Evolutionary conservation across 2,329 filamentous ascomycete genomes (phyloP).

Genomic region (Diplodia sapinea): DNA sequence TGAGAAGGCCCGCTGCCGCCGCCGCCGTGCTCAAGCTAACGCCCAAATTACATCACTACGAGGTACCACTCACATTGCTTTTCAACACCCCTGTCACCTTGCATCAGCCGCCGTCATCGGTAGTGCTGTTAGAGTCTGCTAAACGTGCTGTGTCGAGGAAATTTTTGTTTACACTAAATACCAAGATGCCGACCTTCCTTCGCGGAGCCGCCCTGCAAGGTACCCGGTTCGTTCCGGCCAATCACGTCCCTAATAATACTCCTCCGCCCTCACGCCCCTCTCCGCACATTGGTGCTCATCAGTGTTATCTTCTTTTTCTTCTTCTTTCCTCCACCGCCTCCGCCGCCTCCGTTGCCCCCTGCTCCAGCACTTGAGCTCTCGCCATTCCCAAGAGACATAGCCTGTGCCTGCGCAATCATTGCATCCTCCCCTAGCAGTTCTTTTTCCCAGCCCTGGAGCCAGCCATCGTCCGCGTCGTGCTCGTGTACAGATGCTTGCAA

Average conservation of each 20-base stretch:
- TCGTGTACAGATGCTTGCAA: conserved; percentile 52
- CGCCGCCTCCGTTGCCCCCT: conserved; percentile 36
- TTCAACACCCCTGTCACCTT: not conserved
- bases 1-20: conserved; percentile 9
- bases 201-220: conserved; percentile 28
- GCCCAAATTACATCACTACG: conserved; percentile 18
- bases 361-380: conserved; percentile 41
- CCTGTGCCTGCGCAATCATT: conserved; percentile 57
- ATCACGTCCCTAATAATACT: conserved; percentile 13
- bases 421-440: conserved; percentile 66
- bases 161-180: conserved; percentile 1
- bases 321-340: conserved; percentile 55
- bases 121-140: not conserved
- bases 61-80: not conserved
- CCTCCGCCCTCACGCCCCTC: conserved; percentile 56
- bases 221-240: conserved; percentile 19
- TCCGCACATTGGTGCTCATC: conserved; percentile 68
- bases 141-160: not conserved
- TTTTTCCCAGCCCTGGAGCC: conserved; percentile 83
- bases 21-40: conserved; percentile 26
- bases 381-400: conserved; percentile 43
- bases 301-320: conserved; percentile 72
- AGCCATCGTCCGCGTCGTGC: conserved; percentile 72
- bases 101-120: not conserved
- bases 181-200: conserved; percentile 20